phyloP scores from a whole-genome alignment of 805 yeast genomes.

The Lipomyces spencermartinsiae region DNA sequence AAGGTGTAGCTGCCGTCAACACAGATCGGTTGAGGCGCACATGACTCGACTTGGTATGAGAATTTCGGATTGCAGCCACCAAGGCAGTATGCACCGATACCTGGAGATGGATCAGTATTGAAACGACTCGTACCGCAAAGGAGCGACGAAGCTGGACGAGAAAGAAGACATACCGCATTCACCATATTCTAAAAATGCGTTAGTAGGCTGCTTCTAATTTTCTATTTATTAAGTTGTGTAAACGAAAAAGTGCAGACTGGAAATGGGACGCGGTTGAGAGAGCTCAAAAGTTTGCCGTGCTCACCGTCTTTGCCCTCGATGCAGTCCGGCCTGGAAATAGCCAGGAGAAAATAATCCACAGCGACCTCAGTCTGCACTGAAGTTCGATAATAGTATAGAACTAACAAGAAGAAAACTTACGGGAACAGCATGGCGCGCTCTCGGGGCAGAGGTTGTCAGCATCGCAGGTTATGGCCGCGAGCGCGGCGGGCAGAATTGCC shows the following conservation, averaged over 20 bases:
- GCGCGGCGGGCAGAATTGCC: slow-evolving; percentile 37
- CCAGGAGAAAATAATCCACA: not conserved
- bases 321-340: not conserved
- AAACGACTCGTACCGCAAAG: too few species aligned
- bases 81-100: slow-evolving; percentile 72
- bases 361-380: not conserved
- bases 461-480: slow-evolving; percentile 54
- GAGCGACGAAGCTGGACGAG: too few species aligned
- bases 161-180: slow-evolving; percentile 59
- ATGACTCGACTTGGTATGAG: slow-evolving; percentile 69
- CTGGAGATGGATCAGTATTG: not conserved
- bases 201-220: not conserved
- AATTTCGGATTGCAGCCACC: slow-evolving; percentile 86
- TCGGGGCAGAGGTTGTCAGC: slow-evolving; percentile 70
- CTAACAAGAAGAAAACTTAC: slow-evolving; percentile 18
- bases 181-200: slow-evolving; percentile 57
- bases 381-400: not conserved
- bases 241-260: not conserved
- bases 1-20: slow-evolving; percentile 47
- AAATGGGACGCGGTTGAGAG: too few species aligned
- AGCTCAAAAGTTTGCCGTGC: too few species aligned
- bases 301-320: not conserved
- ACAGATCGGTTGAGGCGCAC: slow-evolving; percentile 88
- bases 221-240: not conserved
- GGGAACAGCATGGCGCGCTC: slow-evolving; percentile 82